Evolutionary conservation across 2,329 filamentous ascomycete genomes (phyloP).

Genomic region (Arthroderma sp.): DNA sequence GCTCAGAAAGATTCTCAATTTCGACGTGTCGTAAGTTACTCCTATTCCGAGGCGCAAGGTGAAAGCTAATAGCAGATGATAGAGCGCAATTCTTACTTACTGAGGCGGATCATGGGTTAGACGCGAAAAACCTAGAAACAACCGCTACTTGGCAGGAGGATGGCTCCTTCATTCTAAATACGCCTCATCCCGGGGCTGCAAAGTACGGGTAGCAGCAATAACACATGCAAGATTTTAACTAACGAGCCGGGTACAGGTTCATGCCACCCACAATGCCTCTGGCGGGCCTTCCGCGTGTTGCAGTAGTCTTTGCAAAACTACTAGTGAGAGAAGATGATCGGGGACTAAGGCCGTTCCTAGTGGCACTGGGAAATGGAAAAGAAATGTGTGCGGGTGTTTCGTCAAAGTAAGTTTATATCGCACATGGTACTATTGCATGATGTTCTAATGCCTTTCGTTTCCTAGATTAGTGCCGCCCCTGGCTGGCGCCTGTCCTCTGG

Average conservation of each 20-base stretch:
- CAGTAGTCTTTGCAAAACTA: not conserved
- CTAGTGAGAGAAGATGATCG: not conserved
- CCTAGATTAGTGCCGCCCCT: not conserved
- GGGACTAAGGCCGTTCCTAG: slow-evolving; percentile 1
- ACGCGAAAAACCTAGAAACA: slow-evolving; percentile 3
- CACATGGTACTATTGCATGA: too few relatives aligned
- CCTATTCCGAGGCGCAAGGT: not conserved
- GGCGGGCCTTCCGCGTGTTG: slow-evolving; percentile 1
- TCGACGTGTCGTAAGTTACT: slow-evolving; percentile 4
- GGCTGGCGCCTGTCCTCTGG: not conserved
- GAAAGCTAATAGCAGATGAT: not conserved
- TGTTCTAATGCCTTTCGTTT: too few relatives aligned
- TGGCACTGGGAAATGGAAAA: slow-evolving; percentile 1
- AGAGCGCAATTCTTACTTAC: slow-evolving; percentile 4
- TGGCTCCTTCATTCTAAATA: slow-evolving; percentile 3
- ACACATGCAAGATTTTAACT: not conserved
- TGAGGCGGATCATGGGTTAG: slow-evolving; percentile 3
- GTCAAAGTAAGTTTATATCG: not conserved
- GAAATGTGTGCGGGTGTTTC: not conserved
- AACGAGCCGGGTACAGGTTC: not conserved
- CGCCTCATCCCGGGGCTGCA: slow-evolving; percentile 1
- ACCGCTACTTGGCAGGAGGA: not conserved
- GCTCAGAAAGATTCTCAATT: slow-evolving; percentile 1
- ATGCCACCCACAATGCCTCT: slow-evolving; percentile 2
- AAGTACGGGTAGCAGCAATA: not conserved